Conservation (phyloP, 2,329 filamentous ascomycete species). For the Aureobasidium subglaciale region DNA sequence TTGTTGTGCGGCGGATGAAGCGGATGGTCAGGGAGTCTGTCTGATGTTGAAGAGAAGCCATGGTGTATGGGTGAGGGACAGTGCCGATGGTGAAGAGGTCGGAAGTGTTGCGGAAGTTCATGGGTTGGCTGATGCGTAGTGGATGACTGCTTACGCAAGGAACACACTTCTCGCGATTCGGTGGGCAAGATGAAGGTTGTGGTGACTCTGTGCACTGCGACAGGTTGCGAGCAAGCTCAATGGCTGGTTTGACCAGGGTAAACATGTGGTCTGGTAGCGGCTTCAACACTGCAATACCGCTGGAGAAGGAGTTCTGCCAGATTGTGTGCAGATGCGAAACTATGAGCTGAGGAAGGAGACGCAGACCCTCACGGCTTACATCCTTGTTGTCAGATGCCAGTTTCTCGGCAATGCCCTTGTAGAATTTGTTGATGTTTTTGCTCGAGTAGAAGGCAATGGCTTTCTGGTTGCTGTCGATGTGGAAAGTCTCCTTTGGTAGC, state of each 20-base stretch:
- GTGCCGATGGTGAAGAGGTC: constrained; percentile 73
- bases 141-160: constrained; percentile 61
- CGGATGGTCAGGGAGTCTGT: constrained; percentile 31
- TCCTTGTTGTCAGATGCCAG: constrained; percentile 39
- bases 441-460: constrained; percentile 73
- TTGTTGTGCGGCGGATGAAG: constrained; percentile 50
- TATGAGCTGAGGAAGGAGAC: constrained; percentile 65
- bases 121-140: constrained; percentile 60
- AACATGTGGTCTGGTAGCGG: constrained; percentile 70
- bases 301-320: constrained; percentile 72
- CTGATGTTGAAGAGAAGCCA: constrained; percentile 58
- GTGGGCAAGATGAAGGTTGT: constrained; percentile 71
- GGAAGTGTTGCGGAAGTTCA: constrained; percentile 64
- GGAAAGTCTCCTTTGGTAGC: constrained; percentile 53
- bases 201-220: constrained; percentile 68
- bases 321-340: constrained; percentile 77
- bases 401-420: constrained; percentile 58
- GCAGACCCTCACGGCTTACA: constrained; percentile 52
- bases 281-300: constrained; percentile 75
- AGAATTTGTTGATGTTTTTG: constrained; percentile 55
- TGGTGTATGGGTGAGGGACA: constrained; percentile 86
- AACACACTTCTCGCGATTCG: constrained; percentile 66
- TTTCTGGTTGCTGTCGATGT: constrained; percentile 56
- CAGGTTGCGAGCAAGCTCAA: constrained; percentile 67
- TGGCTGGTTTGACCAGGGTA: constrained; percentile 60